Conservation (phyloP, 306 rosid species). For the Cyamopsis tetragonoloba region DNA sequence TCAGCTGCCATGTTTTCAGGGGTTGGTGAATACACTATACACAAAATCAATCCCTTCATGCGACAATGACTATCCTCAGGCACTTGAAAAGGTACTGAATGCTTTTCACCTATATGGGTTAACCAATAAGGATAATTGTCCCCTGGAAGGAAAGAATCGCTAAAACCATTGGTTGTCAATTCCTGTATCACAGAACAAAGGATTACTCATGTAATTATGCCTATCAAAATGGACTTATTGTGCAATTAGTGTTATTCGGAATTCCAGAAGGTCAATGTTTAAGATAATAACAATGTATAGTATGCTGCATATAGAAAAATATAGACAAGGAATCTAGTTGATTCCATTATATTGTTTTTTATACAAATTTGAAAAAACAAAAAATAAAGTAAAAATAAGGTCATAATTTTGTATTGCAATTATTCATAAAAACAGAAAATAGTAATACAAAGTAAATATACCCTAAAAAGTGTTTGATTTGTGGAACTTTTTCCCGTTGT, state of each 20-base stretch:
- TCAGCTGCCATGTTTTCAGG: neutral
- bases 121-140: constrained; percentile 25
- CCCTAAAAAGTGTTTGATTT: too few species aligned
- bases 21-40: constrained; percentile 13
- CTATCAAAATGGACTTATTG: neutral
- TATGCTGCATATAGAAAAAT: neutral
- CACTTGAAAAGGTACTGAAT: neutral
- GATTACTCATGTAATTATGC: neutral
- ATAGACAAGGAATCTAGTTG: neutral
- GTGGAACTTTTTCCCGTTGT: too few species aligned
- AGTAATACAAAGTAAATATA: too few species aligned
- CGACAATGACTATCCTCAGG: neutral
- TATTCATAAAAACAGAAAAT: too few species aligned
- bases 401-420: too few species aligned
- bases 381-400: too few species aligned
- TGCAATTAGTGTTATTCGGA: neutral
- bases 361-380: too few species aligned
- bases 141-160: neutral
- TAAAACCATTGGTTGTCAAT: neutral
- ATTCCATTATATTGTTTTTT: too few species aligned
- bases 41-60: constrained; percentile 19
- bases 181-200: neutral
- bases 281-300: neutral
- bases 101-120: neutral
- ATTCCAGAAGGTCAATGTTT: neutral